phyloP scores from a whole-genome alignment of 352 stramenopile species.

The Globisporangium cylindrosporum region DNA sequence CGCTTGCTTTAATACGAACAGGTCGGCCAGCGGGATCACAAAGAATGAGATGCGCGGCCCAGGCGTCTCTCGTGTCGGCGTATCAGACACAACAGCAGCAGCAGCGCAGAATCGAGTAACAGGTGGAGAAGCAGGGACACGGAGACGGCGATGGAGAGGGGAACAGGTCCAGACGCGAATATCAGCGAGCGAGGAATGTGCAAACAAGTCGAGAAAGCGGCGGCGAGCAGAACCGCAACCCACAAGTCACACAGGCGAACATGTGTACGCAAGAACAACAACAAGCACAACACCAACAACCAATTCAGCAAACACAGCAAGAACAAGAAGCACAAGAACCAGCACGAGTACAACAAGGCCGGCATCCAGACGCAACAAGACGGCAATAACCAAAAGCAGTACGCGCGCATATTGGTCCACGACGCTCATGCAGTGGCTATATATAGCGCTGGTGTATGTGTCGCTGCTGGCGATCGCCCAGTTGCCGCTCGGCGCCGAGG shows the following conservation, averaged over 20 bases:
- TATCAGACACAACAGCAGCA: neutral
- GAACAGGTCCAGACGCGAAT: constrained; percentile 2
- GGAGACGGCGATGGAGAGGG: neutral
- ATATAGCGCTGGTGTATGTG: constrained; percentile 4
- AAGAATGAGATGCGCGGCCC: constrained; percentile 15
- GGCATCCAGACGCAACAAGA: neutral
- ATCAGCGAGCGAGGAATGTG: neutral
- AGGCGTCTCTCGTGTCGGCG: constrained; percentile 1
- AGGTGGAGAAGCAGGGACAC: neutral
- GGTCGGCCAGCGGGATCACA: neutral
- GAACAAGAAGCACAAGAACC: neutral
- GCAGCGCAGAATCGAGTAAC: neutral
- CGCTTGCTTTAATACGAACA: neutral
- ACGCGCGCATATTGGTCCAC: neutral
- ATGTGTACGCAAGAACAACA: neutral
- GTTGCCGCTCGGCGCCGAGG: constrained; percentile 34
- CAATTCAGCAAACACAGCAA: neutral
- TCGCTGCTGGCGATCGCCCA: constrained; percentile 33
- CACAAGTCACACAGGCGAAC: neutral
- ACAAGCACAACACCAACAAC: neutral
- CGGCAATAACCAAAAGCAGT: neutral
- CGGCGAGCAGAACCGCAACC: constrained; percentile 5
- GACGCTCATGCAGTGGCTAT: constrained; percentile 4
- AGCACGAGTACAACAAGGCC: neutral
- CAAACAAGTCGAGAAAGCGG: constrained; percentile 9